These are phyloP conservation scores for Thoreauomyces humboldtii DNA, from an alignment of 192 early-diverging fungal species.

Conservation along the genomic window DNA sequence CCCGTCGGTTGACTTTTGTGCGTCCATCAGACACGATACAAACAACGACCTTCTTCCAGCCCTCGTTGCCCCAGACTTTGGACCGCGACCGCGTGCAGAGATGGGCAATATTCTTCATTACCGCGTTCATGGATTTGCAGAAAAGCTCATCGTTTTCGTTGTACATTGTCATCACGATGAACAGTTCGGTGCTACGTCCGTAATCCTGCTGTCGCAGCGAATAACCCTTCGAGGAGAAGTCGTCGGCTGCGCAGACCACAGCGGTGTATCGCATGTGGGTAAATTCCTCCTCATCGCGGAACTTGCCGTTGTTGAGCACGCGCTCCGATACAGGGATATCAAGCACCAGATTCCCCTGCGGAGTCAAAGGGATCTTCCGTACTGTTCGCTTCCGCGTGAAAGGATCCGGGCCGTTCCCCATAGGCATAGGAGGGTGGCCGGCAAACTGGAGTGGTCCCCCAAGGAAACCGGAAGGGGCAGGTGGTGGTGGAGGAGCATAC, in stretches of 20 bases:
- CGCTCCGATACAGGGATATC: constrained; percentile 41
- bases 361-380: constrained; percentile 43
- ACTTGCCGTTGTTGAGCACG: constrained; percentile 39
- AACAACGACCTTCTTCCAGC: constrained; percentile 92
- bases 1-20: constrained; percentile 72
- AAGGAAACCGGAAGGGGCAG: background rate
- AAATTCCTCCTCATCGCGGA: constrained; percentile 72
- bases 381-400: constrained; percentile 35
- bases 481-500: background rate
- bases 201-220: constrained; percentile 68
- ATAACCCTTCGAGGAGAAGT: constrained; percentile 64
- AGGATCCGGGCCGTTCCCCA: background rate
- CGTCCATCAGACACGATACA: constrained; percentile 91
- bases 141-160: constrained; percentile 90
- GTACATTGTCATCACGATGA: constrained; percentile 90
- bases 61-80: constrained; percentile 75
- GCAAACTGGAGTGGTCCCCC: background rate
- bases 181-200: constrained; percentile 79
- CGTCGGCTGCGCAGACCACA: constrained; percentile 80
- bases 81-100: constrained; percentile 77
- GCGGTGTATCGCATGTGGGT: constrained; percentile 95
- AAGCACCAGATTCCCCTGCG: constrained; percentile 45
- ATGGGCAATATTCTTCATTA: constrained; percentile 90
- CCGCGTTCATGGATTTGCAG: constrained; percentile 80
- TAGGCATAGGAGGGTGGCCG: background rate